Evolutionary conservation across 192 early-diverging fungal genomes (phyloP), one percentile per base, ranked within the genome.

Genomic region (Phycomyces nitens): DNA sequence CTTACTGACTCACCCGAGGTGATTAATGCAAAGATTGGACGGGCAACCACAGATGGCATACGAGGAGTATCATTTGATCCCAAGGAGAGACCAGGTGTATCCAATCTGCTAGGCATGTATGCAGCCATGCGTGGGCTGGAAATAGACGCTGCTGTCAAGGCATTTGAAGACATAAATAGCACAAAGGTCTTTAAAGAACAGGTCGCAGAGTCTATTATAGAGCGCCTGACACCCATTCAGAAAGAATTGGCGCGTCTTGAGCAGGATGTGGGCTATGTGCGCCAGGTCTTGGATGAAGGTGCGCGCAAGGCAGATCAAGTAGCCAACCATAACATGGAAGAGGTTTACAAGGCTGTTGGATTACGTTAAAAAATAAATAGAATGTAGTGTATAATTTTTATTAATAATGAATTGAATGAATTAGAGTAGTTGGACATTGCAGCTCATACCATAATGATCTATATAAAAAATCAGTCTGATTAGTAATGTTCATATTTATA

Each of bases 71-170:
- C 86, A 0, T 97, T 83, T 66, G 88, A 94, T 53, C 84, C 88
- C 5, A 66, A 54, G 10, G 54, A 60, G 5, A 73, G 95, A 24
- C 94, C 95, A 0, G 95, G 91, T 7, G 85, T 97, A 3, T 81
- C 88, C 27, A 97, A 95, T 64, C 60, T 97, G 66, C 40, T 97
- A 3, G 60, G 76, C n/a, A 93, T 97, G 41, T 89, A 91, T 61
- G 80, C 88, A 10, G 84, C 83, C 1, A 61, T 80, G 47, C 68
- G 72, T 2, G 65, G 72, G 10, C 52, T 67, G 64, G 39, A 61
- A n/a, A 24, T 78, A 10, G 81, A 82, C 7, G 75, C 79, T 29
- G 81, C 87, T 7, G 77, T 76, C 0, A 53, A 76, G 23, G 72
- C 82, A 52, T 80, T 84, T 57, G 70, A 58, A 5, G 44, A 72